Percentiles rank a stretch among this genome's conserved stretches.
These are phyloP conservation scores for Cladosporium sp. DNA, from an alignment of 2,329 filamentous ascomycete genomes.

Conservation along the genomic window DNA sequence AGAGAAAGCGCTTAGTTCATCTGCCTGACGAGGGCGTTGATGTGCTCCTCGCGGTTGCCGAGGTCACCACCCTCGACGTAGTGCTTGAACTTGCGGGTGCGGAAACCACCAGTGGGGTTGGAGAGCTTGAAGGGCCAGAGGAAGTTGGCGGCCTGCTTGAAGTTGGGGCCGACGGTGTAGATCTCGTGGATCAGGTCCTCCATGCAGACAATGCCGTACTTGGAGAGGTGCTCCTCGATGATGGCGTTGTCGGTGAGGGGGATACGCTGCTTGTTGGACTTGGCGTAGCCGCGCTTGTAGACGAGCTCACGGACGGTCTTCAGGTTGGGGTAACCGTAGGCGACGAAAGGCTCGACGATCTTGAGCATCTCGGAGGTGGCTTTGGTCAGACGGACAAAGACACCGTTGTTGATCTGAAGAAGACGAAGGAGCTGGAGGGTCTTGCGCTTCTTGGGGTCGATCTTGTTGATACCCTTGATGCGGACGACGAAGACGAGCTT, in stretches of 20 bases:
- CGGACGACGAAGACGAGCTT: constrained; percentile 98
- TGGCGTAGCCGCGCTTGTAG: constrained; percentile 99
- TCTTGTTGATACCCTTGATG: constrained; percentile 99
- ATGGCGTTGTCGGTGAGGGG: constrained; percentile 96
- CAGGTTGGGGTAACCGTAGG: constrained; percentile 99
- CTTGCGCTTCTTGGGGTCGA: constrained; percentile 99
- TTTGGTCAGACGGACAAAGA: constrained; percentile 97
- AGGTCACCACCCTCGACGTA: constrained; percentile 98
- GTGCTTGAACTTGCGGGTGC: constrained; percentile 96
- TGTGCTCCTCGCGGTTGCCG: constrained; percentile 97
- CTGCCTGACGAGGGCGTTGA: constrained; percentile 92
- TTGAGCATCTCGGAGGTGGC: constrained; percentile 96
- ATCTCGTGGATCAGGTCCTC: constrained; percentile 99
- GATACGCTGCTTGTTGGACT: constrained; percentile 97
- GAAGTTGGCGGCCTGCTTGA: constrained; percentile 99
- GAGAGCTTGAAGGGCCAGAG: constrained; percentile 99
- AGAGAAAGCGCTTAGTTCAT: constrained; percentile 76
- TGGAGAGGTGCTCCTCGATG: constrained; percentile 93
- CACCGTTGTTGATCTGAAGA: constrained; percentile 99
- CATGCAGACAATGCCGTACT: constrained; percentile 98
- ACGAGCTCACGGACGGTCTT: constrained; percentile 98
- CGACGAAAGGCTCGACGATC: constrained; percentile 97
- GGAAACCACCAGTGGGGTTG: constrained; percentile 98
- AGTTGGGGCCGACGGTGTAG: constrained; percentile 95
- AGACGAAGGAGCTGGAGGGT: constrained; percentile 99